Conservation (phyloP, 2,329 filamentous ascomycete species). For the Nothomitra cinnamomea region DNA sequence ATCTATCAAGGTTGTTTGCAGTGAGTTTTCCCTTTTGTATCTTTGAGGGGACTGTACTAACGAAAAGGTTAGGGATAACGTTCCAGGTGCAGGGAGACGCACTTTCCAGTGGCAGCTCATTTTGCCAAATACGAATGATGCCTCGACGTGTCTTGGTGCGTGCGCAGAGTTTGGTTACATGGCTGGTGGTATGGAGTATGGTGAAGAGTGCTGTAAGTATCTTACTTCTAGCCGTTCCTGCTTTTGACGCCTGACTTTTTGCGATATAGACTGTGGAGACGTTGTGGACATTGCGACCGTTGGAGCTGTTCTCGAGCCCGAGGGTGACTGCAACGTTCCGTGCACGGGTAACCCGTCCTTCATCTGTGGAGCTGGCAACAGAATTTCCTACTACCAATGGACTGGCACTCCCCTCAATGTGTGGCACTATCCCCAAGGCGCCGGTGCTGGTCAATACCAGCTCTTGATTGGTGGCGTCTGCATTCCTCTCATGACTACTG, state of each 20-base stretch:
- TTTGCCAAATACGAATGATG: constrained; percentile 34
- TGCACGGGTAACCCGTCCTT: constrained; percentile 20
- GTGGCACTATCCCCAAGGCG: constrained; percentile 36
- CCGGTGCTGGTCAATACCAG: constrained; percentile 40
- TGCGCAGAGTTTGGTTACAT: constrained; percentile 18
- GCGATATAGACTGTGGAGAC: constrained; percentile 32
- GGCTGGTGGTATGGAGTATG: constrained; percentile 3
- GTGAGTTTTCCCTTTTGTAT: constrained; percentile 12
- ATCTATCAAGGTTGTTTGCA: constrained; percentile 34
- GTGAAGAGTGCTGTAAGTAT: constrained; percentile 15
- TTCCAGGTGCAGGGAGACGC: constrained; percentile 17
- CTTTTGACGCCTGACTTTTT: too few relatives aligned
- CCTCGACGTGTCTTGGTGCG: constrained; percentile 33
- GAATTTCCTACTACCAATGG: constrained; percentile 21
- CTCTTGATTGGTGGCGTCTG: constrained; percentile 43
- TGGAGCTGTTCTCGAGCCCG: constrained; percentile 18
- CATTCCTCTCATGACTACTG: constrained; percentile 42
- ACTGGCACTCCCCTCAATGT: constrained; percentile 29
- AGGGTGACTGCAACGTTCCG: constrained; percentile 18
- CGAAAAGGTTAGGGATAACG: constrained; percentile 12
- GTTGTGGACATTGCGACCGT: constrained; percentile 27
- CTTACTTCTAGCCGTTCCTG: constrained; percentile 10
- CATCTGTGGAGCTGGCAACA: constrained; percentile 20
- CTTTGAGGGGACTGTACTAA: constrained; percentile 4
- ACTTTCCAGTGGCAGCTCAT: constrained; percentile 38